Evolutionary conservation across 805 yeast genomes (phyloP).

Genomic region (Blastobotrys chiropterorum): DNA sequence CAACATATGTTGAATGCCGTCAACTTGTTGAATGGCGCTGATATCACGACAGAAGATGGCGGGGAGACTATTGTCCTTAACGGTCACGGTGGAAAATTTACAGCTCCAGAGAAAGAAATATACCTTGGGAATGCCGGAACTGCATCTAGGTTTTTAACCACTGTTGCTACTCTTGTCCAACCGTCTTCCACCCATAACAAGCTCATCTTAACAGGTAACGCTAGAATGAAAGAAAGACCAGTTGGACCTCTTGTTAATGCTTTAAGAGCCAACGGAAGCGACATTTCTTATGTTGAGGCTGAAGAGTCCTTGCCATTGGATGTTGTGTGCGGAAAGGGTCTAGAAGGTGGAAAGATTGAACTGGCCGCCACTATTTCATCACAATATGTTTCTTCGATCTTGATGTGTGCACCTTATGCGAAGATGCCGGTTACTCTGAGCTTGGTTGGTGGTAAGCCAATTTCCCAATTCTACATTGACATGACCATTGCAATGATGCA

Average conservation of each 20-base stretch:
- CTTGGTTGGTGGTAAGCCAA: conserved; percentile 93
- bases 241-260: conserved; percentile 96
- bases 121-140: conserved; percentile 98
- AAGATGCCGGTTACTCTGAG: conserved; percentile 77
- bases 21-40: conserved; percentile 70
- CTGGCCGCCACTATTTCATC: conserved; percentile 95
- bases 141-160: conserved; percentile 88
- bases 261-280: conserved; percentile 69
- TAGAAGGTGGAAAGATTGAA: conserved; percentile 88
- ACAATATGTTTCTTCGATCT: conserved; percentile 90
- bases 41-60: conserved; percentile 73
- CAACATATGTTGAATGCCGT: conserved; percentile 91
- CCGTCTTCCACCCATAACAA: conserved; percentile 36
- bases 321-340: conserved; percentile 60
- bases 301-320: conserved; percentile 83
- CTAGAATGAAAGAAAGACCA: conserved; percentile 96
- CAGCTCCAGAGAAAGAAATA: conserved; percentile 53
- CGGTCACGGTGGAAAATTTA: conserved; percentile 69
- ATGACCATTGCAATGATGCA: conserved; percentile 97
- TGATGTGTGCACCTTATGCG: conserved; percentile 98
- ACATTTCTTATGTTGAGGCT: conserved; percentile 61
- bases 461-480: conserved; percentile 90
- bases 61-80: conserved; percentile 84
- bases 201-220: conserved; percentile 82
- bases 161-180: conserved; percentile 81